These are phyloP conservation scores for Capronia americana DNA, from an alignment of 2,329 filamentous ascomycete genomes.

Conservation along the genomic window DNA sequence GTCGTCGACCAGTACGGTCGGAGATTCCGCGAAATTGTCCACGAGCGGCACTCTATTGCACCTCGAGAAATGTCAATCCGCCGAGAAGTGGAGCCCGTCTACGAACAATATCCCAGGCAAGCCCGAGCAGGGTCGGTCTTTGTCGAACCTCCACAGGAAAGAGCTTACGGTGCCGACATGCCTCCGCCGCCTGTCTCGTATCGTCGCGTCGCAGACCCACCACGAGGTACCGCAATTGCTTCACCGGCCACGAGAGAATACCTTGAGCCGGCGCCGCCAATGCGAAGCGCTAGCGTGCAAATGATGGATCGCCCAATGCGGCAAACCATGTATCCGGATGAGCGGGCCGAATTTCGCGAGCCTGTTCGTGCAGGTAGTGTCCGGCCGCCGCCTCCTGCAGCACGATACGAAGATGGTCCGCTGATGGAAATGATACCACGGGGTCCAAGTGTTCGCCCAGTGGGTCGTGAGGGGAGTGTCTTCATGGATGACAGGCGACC, in stretches of 20 bases:
- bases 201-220: constrained; percentile 49
- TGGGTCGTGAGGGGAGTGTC: constrained; percentile 52
- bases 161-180: constrained; percentile 54
- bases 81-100: constrained; percentile 30
- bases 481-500: constrained; percentile 40
- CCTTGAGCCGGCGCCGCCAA: constrained; percentile 43
- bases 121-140: constrained; percentile 49
- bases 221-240: constrained; percentile 39
- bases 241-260: constrained; percentile 29
- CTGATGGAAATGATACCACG: constrained; percentile 48
- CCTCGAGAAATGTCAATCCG: constrained; percentile 39
- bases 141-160: constrained; percentile 49
- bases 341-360: constrained; percentile 66
- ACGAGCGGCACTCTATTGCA: constrained; percentile 47
- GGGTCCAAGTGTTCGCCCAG: constrained; percentile 51
- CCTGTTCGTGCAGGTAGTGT: constrained; percentile 65
- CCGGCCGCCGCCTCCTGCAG: constrained; percentile 63
- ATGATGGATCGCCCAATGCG: constrained; percentile 50
- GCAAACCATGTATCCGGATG: constrained; percentile 62
- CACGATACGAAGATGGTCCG: constrained; percentile 51
- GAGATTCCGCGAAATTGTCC: constrained; percentile 70
- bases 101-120: constrained; percentile 35
- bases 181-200: constrained; percentile 51
- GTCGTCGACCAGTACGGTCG: constrained; percentile 83
- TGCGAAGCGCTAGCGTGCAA: constrained; percentile 49